A percentile compares a stretch with the other conserved stretches of the same genome.
Conservation (phyloP, 345 rosid genomes). For the Mercurialis annua region DNA sequence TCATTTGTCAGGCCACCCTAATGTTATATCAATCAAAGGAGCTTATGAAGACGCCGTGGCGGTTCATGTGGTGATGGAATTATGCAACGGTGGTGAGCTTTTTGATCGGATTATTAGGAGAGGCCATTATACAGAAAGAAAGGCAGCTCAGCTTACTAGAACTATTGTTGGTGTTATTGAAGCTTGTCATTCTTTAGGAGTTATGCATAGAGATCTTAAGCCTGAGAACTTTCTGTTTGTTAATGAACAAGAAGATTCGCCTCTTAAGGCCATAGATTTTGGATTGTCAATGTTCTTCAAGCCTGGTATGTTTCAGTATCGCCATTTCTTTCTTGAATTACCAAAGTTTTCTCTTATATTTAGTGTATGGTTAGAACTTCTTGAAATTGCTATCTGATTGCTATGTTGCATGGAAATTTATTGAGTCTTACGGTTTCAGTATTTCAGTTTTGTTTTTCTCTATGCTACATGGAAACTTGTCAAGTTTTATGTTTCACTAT, state of each 20-base stretch:
- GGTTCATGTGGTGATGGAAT: constrained; percentile 90
- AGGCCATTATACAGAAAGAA: constrained; percentile 73
- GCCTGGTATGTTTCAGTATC: constrained; percentile 51
- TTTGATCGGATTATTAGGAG: constrained; percentile 77
- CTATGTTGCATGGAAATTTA: no score
- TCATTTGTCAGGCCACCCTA: constrained; percentile 66
- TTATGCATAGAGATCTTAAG: constrained; percentile 83
- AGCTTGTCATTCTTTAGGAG: constrained; percentile 76
- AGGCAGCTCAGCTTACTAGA: constrained; percentile 68
- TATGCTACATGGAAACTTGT: no score
- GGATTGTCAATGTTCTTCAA: constrained; percentile 75
- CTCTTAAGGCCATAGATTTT: constrained; percentile 80
- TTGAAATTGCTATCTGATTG: no score
- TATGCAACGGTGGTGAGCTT: constrained; percentile 88
- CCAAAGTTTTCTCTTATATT: neutral
- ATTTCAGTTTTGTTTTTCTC: no score
- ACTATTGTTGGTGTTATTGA: constrained; percentile 66
- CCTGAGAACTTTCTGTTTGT: constrained; percentile 86
- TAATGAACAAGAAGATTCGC: constrained; percentile 58
- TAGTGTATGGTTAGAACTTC: no score
- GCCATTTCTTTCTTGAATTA: neutral
- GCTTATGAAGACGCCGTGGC: constrained; percentile 87
- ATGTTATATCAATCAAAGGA: constrained; percentile 65
- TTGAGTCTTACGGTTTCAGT: no score
- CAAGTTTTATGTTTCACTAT: no score